Base-by-base conservation (phyloP, 805 yeast genomes). In the Saccharomycopsis microspora region DNA sequence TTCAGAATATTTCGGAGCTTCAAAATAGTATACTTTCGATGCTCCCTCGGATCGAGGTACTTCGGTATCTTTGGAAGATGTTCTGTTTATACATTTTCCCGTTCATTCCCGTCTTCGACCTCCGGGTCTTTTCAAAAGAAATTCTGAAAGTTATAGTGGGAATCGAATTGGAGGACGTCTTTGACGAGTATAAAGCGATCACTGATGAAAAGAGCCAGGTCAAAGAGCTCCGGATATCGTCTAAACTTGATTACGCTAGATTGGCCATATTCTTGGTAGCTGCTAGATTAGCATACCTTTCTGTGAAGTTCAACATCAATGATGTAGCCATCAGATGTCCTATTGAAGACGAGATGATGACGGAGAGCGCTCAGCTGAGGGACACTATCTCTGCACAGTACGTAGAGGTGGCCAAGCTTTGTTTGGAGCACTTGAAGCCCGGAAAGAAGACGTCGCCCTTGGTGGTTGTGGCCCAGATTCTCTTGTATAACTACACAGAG, bases 21-120 rank as follows among this genome's bases (percentile, higher is more conserved):
- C 10, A 39, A 39, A 39, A n/a, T 2, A 9, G 29, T 11, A 39
- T 11, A n/a, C 41, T 39, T 8, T 9, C 27, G 6, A 27, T 43
- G 42, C 37, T 49, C 10, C 53, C 53, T 29, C 11, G 40, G 5
- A 34, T 42, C 19, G 33, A 43, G 32, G 37, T 47, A 4, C 6
- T 49, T 5, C 19, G 36, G 11, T 49, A 49, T 30, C 35, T 49
- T 29, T 49, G 53, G 53, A 39, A 43, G 28, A 43, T 44, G 39
- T 47, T 19, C 30, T 27, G 35, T 10, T 33, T 47, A 1, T 49
- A 47, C 28, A 31, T 49, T 28, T 43, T 11, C 29, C 53, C 53
- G 6, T 49, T 49, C 38, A 33, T 47, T 27, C 50, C 53, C 10
- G 43, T 49, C 3, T 19, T 49, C n/a, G 45, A 49, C 35, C 7